Evolutionary conservation across 2,329 filamentous ascomycete genomes (phyloP), one percentile per base, ranked within the genome.

Genomic region (Nothophaeocryptopus gaeumannii): DNA sequence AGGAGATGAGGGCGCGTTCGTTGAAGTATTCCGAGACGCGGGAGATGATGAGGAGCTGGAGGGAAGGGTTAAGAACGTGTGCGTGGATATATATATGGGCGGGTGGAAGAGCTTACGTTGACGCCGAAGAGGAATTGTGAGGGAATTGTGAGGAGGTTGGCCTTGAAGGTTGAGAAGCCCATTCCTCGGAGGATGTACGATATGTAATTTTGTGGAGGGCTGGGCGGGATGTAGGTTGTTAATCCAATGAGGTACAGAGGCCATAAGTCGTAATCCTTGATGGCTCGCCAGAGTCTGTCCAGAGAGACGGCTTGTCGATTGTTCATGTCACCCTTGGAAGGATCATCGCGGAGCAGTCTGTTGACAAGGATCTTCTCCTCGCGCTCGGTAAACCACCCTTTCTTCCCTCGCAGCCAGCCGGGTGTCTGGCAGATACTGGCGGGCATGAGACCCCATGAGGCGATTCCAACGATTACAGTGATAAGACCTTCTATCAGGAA

Each of bases 281-380:
- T 33, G 16, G 48, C 46, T 20, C 53, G 50, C 50, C 56, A 57
- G 1, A 62, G 72, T 9, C 48, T 44, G 72, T 60, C 79, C 73
- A 34, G 63, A 0, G 71, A 74, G 4, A 82, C 65, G 1, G 75
- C 76, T 62, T 82, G 77, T 8, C 79, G 70, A 52, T 82, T 82
- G 62, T 82, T 78, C 79, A 82, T 82, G 54, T 74, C 74, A 47
- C 78, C 78, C 36, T 67, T 67, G 46, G 58, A 62, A 0, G 80
- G 80, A 54, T 84, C 82, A 38, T 85, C 82, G 1, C 82, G 77
- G 1, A 83, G 69, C 8, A 81, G 70, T 2, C 81, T 72, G 56
- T 84, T 85, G 20, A 85, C 79, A 53, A 84, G 76, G 57, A 85
- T 85, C 50, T 80, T 78, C 60, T 88, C 84, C 62, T 88, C 82